Conservation (phyloP, 768 basidiomycete genomes). For the Rhizopogon vulgaris region DNA sequence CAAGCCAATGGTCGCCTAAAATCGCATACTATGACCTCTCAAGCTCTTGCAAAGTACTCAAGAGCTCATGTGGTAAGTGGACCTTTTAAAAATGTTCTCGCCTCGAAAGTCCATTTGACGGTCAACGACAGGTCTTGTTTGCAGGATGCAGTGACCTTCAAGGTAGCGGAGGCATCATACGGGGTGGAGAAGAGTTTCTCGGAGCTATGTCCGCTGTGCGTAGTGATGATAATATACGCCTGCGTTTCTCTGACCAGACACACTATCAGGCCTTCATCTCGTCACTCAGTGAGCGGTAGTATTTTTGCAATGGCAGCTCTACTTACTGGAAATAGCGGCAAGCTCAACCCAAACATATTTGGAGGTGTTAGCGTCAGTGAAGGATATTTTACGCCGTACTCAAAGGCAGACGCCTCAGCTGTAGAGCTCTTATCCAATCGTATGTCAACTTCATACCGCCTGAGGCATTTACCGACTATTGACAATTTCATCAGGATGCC, state of each 20-base stretch:
- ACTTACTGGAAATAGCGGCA: background rate
- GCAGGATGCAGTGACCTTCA: background rate
- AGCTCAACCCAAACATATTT: background rate
- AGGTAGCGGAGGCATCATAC: background rate
- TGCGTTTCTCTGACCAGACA: background rate
- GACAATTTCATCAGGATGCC: background rate
- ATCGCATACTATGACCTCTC: background rate
- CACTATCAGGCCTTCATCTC: background rate
- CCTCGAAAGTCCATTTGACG: background rate
- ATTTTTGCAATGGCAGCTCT: background rate
- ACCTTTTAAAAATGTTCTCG: background rate
- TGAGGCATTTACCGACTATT: background rate
- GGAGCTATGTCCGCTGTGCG: conserved; percentile 1
- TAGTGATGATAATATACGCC: too few species aligned
- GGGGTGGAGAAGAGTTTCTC: conserved; percentile 1
- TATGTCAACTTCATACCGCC: background rate
- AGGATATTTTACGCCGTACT: background rate
- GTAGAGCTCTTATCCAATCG: background rate
- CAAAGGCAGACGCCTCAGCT: background rate
- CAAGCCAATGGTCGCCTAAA: background rate
- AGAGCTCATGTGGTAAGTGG: background rate
- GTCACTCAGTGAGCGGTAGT: background rate
- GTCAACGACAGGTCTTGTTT: background rate
- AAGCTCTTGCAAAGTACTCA: background rate
- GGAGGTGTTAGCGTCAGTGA: background rate